Base-by-base conservation (phyloP, 305 asterid genomes). In the Rubia tinctorum region DNA sequence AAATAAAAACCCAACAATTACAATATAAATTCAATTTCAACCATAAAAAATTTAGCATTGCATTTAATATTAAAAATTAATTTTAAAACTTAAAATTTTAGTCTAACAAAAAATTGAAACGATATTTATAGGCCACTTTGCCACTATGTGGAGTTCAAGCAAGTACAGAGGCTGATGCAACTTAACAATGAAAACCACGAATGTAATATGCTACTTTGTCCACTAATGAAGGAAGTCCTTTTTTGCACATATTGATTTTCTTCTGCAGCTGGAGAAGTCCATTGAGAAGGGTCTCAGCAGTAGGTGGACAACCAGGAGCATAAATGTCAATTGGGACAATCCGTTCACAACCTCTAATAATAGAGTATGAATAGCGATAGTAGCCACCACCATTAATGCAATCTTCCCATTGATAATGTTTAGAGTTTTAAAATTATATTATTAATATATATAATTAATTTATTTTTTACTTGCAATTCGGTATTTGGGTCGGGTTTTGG, bases 361-460 rank as follows among this genome's bases (percentile, higher is more conserved):
- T 83, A n/a, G 88, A 82, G 15, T 84, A 84, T 3, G 88, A 84
- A 73, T 84, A 84, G 58, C 82, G 88, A 73, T 82, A 84, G 74
- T 84, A 84, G 2, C 88, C 88, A 13, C 88, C 88, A 51, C 88
- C 88, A 0, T 84, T 84, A n/a, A n/a, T 55, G 88, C 86, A 71
- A 84, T 77, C 86, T 82, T 64, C 88, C 88, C 88, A 84, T 84
- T 12, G 88, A 84, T 61, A 84, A n/a, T n/a, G n/a, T n/a, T n/a
- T n/a, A n/a, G n/a, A n/a, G n/a, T n/a, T n/a, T n/a, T n/a, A n/a
- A n/a, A n/a, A n/a, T n/a, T n/a, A n/a, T n/a, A n/a, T n/a, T n/a
- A n/a, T n/a, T n/a, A n/a, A n/a, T n/a, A n/a, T n/a, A n/a, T n/a
- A n/a, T n/a, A n/a, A n/a, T n/a, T n/a, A n/a, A n/a, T n/a, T n/a